A percentile compares a stretch with the other conserved stretches of the same genome.
Conservation (phyloP, 225 moss, liverwort and hornwort species). For the Pseudisothecium myosuroides region DNA sequence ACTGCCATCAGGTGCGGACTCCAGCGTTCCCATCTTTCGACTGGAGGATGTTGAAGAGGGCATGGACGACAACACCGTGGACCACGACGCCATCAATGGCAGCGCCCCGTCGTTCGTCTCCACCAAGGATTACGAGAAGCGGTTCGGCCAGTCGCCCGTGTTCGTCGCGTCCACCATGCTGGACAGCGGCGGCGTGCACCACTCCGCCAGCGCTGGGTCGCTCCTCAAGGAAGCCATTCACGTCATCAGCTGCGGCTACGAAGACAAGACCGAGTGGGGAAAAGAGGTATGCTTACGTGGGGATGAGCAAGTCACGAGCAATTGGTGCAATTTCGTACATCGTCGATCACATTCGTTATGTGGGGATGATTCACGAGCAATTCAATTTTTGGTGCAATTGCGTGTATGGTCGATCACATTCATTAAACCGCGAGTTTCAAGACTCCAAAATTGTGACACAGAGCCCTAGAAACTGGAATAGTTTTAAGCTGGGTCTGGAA, state of each 20-base stretch:
- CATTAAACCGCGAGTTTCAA: neutral
- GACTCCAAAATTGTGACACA: neutral
- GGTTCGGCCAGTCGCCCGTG: constrained; percentile 92
- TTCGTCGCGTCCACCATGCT: constrained; percentile 78
- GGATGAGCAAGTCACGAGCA: neutral
- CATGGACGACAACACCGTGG: constrained; percentile 28
- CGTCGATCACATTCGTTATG: neutral
- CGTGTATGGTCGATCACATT: neutral
- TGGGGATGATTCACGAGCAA: neutral
- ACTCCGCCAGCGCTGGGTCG: constrained; percentile 81
- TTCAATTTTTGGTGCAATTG: too few relatives aligned
- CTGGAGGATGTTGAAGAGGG: constrained; percentile 91
- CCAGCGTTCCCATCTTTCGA: constrained; percentile 84
- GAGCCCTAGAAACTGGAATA: neutral
- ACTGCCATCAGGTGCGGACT: constrained; percentile 61
- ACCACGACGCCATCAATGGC: neutral
- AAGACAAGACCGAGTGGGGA: constrained; percentile 98
- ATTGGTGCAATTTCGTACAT: neutral
- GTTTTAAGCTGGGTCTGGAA: neutral
- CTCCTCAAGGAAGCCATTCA: constrained; percentile 93
- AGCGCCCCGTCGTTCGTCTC: constrained; percentile 52
- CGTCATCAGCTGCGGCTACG: constrained; percentile 95
- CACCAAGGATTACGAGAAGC: constrained; percentile 85
- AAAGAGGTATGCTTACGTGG: constrained; percentile 44
- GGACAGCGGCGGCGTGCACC: constrained; percentile 76